These are phyloP conservation scores for Dioszegia hungarica DNA, from an alignment of 768 basidiomycete species.

Conservation along the genomic window DNA sequence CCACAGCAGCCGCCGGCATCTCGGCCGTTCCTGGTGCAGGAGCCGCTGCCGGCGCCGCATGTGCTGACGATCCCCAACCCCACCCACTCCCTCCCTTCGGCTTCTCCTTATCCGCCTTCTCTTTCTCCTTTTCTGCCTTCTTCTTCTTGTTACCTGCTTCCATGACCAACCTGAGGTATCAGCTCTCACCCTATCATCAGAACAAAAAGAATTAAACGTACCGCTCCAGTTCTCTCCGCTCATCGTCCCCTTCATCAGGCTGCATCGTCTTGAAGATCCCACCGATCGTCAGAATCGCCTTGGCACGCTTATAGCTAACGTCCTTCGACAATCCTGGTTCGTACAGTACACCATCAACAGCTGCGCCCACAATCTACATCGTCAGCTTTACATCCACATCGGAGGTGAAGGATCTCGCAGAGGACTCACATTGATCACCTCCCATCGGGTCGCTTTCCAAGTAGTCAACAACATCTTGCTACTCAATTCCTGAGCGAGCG, in stretches of 20 bases:
- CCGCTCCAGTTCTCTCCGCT: conserved; percentile 90
- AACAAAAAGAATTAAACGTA: conserved; percentile 48
- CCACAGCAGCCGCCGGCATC: not conserved
- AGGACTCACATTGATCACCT: conserved; percentile 82
- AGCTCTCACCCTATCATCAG: not conserved
- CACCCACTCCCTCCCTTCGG: conserved; percentile 25
- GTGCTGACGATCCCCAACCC: conserved; percentile 10
- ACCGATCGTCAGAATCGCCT: conserved; percentile 83
- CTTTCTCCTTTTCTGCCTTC: conserved; percentile 41
- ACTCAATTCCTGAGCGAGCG: conserved; percentile 85
- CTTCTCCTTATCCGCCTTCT: conserved; percentile 19
- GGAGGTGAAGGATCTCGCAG: not conserved
- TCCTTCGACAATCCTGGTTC: conserved; percentile 68
- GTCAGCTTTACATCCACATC: conserved; percentile 7
- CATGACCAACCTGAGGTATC: conserved; percentile 37
- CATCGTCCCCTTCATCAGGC: conserved; percentile 88
- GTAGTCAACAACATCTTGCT: conserved; percentile 96
- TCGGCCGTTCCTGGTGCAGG: not conserved
- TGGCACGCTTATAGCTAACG: conserved; percentile 74
- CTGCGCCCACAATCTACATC: conserved; percentile 50
- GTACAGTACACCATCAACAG: conserved; percentile 78
- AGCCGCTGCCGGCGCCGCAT: not conserved
- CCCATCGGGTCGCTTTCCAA: conserved; percentile 94
- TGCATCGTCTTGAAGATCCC: conserved; percentile 77
- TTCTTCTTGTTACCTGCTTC: conserved; percentile 49